phyloP scores from a whole-genome alignment of 2,329 filamentous ascomycete species.

The Golovinomyces cichoracearum region DNA sequence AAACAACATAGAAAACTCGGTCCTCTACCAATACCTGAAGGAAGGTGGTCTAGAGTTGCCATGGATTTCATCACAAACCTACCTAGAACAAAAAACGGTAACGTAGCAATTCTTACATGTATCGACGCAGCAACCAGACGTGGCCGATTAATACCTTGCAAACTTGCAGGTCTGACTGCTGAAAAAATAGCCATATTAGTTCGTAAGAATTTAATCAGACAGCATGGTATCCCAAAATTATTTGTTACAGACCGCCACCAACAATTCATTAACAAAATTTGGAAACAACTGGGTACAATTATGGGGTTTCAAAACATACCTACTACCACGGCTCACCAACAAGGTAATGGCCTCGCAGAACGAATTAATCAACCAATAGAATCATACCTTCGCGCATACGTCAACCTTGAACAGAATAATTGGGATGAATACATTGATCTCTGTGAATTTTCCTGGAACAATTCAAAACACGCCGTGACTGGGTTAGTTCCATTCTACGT shows the following conservation, averaged over 20 bases:
- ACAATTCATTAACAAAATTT: neutral
- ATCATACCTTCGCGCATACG: too few species aligned
- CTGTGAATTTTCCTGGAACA: too few species aligned
- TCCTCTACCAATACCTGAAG: neutral
- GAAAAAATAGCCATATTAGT: neutral
- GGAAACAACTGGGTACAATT: neutral
- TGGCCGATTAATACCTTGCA: neutral
- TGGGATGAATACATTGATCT: too few species aligned
- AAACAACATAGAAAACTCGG: neutral
- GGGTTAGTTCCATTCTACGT: neutral
- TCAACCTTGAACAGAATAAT: too few species aligned
- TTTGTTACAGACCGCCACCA: neutral
- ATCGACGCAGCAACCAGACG: neutral
- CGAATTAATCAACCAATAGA: too few species aligned
- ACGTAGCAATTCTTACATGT: neutral
- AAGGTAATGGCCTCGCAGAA: conserved; percentile 1
- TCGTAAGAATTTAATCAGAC: neutral
- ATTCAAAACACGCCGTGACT: conserved; percentile 1
- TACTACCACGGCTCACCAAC: neutral
- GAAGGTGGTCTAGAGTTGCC: neutral
- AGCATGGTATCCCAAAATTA: neutral
- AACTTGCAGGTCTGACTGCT: neutral
- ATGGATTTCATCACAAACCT: neutral
- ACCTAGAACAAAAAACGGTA: neutral
- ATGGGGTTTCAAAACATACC: neutral